Percentiles rank a stretch among this genome's conserved stretches.
Conservation (phyloP, 305 asterid genomes). For the Fraxinus platypoda region DNA sequence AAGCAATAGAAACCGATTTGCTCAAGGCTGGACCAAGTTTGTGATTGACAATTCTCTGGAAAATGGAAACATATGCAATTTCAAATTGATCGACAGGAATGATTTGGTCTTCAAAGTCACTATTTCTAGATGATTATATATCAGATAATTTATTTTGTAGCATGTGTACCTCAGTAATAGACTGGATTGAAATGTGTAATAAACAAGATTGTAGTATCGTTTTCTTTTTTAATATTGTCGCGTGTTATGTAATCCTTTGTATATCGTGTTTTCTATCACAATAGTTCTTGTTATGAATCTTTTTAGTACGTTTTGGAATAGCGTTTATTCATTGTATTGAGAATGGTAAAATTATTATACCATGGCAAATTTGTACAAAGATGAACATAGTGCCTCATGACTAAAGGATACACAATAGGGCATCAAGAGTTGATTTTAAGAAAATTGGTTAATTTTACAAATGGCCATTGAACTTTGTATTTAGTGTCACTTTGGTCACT, state of each 20-base stretch:
- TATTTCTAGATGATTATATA: background rate
- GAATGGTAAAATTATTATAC: background rate
- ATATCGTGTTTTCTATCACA: background rate
- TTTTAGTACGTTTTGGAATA: no score
- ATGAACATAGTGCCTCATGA: background rate
- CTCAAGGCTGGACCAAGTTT: conserved; percentile 6
- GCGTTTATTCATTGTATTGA: background rate
- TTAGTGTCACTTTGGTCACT: background rate
- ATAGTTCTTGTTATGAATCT: background rate
- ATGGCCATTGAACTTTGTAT: background rate
- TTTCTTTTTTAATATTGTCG: background rate
- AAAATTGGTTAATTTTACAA: background rate
- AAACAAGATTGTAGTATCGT: background rate
- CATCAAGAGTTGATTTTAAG: background rate
- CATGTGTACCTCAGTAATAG: background rate
- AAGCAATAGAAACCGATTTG: background rate
- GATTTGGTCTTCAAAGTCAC: conserved; percentile 22
- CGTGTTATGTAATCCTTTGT: background rate
- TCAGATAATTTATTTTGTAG: background rate
- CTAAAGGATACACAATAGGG: background rate
- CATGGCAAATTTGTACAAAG: background rate
- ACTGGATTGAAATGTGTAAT: background rate
- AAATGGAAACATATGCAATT: conserved; percentile 23
- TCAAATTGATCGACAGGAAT: conserved; percentile 18
- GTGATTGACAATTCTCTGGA: conserved; percentile 20